Conservation (phyloP, 2,329 filamentous ascomycete species). For the Leptodontidium sp. region DNA sequence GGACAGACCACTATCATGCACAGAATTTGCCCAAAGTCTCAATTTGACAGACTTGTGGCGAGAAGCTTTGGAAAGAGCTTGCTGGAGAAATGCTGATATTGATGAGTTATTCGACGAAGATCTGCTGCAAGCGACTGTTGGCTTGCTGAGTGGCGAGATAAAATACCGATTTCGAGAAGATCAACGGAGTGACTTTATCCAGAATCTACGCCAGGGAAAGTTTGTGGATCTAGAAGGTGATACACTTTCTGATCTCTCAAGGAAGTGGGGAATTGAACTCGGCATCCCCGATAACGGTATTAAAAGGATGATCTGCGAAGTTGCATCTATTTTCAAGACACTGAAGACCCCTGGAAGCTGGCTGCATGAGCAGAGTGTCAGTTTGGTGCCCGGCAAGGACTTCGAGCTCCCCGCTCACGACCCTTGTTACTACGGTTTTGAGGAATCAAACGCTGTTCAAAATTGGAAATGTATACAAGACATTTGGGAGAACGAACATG, state of each 20-base stretch:
- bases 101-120: neutral
- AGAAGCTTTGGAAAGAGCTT: neutral
- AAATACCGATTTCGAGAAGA: neutral
- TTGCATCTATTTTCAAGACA: neutral
- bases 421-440: too few species aligned
- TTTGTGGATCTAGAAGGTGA: neutral
- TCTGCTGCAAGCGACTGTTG: neutral
- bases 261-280: neutral
- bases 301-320: neutral
- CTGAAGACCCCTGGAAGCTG: slow-evolving; percentile 2
- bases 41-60: neutral
- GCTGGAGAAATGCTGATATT: neutral
- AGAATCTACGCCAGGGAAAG: neutral
- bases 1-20: neutral
- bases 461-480: slow-evolving; percentile 5
- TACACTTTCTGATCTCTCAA: neutral
- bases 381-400: neutral
- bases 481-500: neutral
- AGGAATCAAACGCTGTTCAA: neutral
- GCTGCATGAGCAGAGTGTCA: neutral
- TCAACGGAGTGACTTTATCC: neutral
- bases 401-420: neutral
- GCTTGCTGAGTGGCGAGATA: neutral
- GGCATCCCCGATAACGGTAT: neutral
- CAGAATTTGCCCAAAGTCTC: neutral